phyloP scores from a whole-genome alignment of 164 flowering plant species.

The Macadamia tetraphylla region DNA sequence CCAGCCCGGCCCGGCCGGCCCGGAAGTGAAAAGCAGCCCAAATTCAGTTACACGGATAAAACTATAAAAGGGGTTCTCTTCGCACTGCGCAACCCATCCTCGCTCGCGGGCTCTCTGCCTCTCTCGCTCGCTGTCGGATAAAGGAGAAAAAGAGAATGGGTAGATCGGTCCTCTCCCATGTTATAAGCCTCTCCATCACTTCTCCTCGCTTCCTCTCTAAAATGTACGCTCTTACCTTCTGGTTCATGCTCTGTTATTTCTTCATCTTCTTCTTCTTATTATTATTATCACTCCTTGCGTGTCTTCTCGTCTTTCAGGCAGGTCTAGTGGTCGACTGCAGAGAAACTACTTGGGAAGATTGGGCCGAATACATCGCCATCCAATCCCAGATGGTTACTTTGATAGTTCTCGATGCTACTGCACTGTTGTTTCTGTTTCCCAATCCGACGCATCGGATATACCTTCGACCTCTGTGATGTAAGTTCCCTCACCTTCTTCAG shows the following conservation, averaged over 20 bases:
- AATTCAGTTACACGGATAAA: no score
- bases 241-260: neutral
- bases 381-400: neutral
- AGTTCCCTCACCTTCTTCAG: neutral
- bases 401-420: slow-evolving; percentile 29
- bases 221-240: neutral
- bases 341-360: slow-evolving; percentile 1
- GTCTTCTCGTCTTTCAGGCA: neutral
- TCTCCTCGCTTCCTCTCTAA: neutral
- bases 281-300: neutral
- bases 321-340: slow-evolving; percentile 15
- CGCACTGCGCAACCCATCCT: no score
- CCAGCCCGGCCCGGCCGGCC: no score
- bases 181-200: neutral
- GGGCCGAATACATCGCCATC: neutral
- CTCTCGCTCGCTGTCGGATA: no score
- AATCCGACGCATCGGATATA: slow-evolving; percentile 18
- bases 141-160: neutral
- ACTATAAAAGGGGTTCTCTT: no score
- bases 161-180: neutral
- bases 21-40: no score
- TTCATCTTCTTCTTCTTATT: neutral
- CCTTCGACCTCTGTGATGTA: slow-evolving; percentile 37
- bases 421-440: slow-evolving; percentile 20
- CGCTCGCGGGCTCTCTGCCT: no score